Conservation (phyloP, 805 yeast genomes). For the Scheffersomyces spartinae region DNA sequence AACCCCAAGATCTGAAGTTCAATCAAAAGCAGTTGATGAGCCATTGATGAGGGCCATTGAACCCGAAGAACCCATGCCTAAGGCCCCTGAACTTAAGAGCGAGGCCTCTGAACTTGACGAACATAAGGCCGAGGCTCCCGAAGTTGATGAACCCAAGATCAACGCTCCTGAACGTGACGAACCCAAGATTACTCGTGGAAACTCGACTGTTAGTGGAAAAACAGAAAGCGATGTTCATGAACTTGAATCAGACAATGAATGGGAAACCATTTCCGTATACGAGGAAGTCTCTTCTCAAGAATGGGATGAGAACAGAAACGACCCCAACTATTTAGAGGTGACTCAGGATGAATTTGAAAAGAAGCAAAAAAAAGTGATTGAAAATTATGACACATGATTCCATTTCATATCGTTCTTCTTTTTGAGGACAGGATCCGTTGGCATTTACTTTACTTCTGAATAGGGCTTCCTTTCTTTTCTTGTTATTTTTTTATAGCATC, state of each 20-base stretch:
- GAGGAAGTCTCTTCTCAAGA: constrained; percentile 31
- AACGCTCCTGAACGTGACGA: constrained; percentile 1
- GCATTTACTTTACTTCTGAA: too few relatives aligned
- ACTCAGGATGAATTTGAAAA: constrained; percentile 13
- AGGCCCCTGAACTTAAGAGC: constrained; percentile 1
- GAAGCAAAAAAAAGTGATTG: constrained; percentile 6
- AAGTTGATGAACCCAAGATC: constrained; percentile 2
- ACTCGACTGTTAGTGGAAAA: constrained; percentile 3
- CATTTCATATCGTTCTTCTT: too few relatives aligned
- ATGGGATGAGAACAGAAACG: constrained; percentile 17
- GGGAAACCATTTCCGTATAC: constrained; percentile 15
- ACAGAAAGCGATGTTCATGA: constrained; percentile 2
- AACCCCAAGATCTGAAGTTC: constrained; percentile 4
- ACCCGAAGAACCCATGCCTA: too few relatives aligned
- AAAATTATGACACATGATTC: too few relatives aligned
- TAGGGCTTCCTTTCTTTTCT: too few relatives aligned
- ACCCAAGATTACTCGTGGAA: constrained; percentile 2
- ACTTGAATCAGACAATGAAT: constrained; percentile 1
- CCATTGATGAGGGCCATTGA: too few relatives aligned
- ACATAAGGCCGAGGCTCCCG: constrained; percentile 2
- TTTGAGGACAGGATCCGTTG: too few relatives aligned
- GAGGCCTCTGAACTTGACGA: constrained; percentile 1
- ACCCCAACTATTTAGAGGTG: constrained; percentile 28
- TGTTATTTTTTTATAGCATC: too few relatives aligned
- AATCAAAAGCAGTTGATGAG: constrained; percentile 1